A percentile compares a stretch with the other conserved stretches of the same genome.
phyloP scores from a whole-genome alignment of 2,329 filamentous ascomycete species.

The Penicillium concentricum region DNA sequence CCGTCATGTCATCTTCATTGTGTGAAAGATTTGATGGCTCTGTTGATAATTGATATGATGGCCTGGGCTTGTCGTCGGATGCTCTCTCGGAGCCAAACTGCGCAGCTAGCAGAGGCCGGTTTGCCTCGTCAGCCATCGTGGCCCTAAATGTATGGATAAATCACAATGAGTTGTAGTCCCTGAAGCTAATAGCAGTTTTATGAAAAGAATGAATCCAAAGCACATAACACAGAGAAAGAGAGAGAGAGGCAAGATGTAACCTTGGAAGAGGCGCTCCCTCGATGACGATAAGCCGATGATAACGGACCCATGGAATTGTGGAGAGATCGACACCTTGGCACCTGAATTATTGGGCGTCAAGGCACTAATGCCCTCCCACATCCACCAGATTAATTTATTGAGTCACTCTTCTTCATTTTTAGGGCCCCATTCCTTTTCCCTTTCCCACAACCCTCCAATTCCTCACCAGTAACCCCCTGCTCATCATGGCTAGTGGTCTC shows the following conservation, averaged over 20 bases:
- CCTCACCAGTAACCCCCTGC: constrained; percentile 1
- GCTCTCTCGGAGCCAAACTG: constrained; percentile 9
- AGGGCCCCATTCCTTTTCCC: background rate
- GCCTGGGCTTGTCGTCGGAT: background rate
- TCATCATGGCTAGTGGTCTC: constrained; percentile 30
- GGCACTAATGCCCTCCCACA: constrained; percentile 4
- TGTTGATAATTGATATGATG: constrained; percentile 1
- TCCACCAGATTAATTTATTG: constrained; percentile 14
- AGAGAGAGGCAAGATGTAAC: constrained; percentile 1
- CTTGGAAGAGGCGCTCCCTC: background rate
- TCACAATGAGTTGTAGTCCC: background rate
- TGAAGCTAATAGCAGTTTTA: background rate
- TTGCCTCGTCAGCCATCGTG: constrained; percentile 38
- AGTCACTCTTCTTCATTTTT: constrained; percentile 16
- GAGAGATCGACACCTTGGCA: constrained; percentile 13
- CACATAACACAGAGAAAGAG: background rate
- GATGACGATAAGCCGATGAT: constrained; percentile 25
- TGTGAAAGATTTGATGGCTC: constrained; percentile 9
- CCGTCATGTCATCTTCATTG: background rate
- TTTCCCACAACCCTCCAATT: background rate
- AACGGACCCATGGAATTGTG: constrained; percentile 22
- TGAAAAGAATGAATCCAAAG: background rate
- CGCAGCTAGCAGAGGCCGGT: constrained; percentile 30
- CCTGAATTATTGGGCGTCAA: constrained; percentile 10
- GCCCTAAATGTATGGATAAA: constrained; percentile 8